Percentiles rank a stretch among this genome's conserved stretches.
phyloP scores from a whole-genome alignment of 768 basidiomycete species.

The Lactarius tabidus region DNA sequence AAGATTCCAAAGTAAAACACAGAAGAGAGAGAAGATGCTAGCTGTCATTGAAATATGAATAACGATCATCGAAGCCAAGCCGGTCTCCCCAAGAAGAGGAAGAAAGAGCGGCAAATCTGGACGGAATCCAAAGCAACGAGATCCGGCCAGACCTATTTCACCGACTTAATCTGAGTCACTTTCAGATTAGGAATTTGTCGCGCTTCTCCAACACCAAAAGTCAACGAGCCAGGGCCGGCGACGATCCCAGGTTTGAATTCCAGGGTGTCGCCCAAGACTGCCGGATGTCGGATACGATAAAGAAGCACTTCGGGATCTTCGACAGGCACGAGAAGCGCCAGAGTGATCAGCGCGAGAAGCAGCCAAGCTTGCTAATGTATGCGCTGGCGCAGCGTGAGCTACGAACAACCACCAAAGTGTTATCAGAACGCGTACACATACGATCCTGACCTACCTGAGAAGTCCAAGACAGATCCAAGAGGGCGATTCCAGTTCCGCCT shows the following conservation, averaged over 20 bases:
- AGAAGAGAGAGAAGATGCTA: background rate
- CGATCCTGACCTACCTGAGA: background rate
- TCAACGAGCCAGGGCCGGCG: background rate
- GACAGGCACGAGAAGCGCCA: background rate
- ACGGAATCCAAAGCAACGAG: background rate
- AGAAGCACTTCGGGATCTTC: background rate
- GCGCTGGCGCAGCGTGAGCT: background rate
- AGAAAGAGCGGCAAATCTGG: background rate
- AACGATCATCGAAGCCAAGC: background rate
- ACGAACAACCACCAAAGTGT: background rate
- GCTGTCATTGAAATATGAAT: background rate
- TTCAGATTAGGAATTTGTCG: background rate
- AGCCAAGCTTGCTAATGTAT: background rate
- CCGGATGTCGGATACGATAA: background rate
- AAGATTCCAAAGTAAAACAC: background rate
- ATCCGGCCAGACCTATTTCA: background rate
- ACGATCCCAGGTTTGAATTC: background rate
- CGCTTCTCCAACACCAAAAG: background rate
- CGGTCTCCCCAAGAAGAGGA: background rate
- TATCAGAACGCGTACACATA: background rate
- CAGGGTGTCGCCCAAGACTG: background rate
- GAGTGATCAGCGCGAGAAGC: background rate
- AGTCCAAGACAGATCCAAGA: background rate
- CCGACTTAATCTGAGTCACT: background rate
- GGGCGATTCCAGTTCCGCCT: background rate